Evolutionary conservation across 208 protist species (phyloP).

Genomic region (Naegleria fowleri): DNA sequence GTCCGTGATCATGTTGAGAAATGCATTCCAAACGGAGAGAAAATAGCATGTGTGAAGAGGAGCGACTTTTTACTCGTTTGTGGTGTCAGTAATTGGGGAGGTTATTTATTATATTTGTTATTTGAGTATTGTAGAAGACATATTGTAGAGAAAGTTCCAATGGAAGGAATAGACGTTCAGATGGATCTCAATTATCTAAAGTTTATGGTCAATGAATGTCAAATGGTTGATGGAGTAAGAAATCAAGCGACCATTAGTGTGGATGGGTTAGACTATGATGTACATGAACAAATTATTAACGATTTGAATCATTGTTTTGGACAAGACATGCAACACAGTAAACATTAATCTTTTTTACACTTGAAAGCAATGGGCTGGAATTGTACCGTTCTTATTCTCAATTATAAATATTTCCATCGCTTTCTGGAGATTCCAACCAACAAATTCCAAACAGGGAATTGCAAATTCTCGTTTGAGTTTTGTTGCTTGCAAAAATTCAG

Average conservation of each 20-base stretch:
- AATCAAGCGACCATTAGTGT: background rate
- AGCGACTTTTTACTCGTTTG: background rate
- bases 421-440: background rate
- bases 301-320: background rate
- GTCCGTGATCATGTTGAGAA: background rate
- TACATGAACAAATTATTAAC: background rate
- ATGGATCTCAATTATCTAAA: background rate
- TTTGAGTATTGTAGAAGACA: background rate
- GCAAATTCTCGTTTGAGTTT: background rate
- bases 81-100: constrained; percentile 28
- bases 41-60: background rate
- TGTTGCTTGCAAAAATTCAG: background rate
- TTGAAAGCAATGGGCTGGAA: background rate
- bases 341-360: no score
- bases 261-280: background rate
- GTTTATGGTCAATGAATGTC: background rate
- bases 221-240: background rate
- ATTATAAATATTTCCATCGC: background rate
- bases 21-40: background rate
- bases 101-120: background rate
- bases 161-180: background rate
- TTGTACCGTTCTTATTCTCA: background rate
- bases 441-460: background rate
- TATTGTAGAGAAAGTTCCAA: background rate
- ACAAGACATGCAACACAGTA: no score